Conservation (phyloP, 495 filamentous ascomycete species). For the Neurospora discreta region DNA sequence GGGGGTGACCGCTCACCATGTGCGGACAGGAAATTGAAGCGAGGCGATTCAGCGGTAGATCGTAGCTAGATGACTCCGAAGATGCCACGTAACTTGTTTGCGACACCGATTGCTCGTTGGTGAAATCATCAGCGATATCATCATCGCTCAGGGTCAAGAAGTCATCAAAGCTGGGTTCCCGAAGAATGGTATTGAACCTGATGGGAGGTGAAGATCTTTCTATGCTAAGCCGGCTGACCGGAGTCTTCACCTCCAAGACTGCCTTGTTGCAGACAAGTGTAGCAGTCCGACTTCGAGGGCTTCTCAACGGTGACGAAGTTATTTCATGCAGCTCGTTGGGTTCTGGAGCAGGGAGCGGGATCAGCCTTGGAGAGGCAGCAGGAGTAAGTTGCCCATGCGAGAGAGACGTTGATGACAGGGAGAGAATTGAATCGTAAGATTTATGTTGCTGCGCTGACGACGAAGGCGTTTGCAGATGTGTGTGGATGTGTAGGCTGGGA, state of each 20-base stretch:
- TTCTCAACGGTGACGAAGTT: background rate
- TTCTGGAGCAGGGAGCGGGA: slow-evolving; percentile 6
- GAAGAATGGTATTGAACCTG: slow-evolving; percentile 11
- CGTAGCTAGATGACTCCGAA: slow-evolving; percentile 7
- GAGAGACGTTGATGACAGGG: background rate
- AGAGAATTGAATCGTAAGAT: background rate
- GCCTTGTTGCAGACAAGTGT: background rate
- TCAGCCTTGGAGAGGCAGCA: slow-evolving; percentile 11
- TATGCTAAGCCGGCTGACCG: background rate
- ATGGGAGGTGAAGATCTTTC: background rate
- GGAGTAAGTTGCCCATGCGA: slow-evolving; percentile 7
- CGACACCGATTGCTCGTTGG: background rate
- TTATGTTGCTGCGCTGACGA: slow-evolving; percentile 10
- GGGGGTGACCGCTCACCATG: background rate
- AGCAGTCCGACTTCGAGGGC: background rate
- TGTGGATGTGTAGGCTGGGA: background rate
- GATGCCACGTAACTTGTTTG: background rate
- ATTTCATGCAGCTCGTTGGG: background rate
- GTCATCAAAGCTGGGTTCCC: slow-evolving; percentile 34
- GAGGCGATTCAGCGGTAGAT: slow-evolving; percentile 10
- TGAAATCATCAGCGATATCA: slow-evolving; percentile 30
- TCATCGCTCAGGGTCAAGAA: slow-evolving; percentile 36
- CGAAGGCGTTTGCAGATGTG: slow-evolving; percentile 6
- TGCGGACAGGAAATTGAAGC: background rate
- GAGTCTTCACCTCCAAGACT: background rate